These are phyloP conservation scores for Trametes cubensis DNA, from an alignment of 768 basidiomycete genomes.

Conservation along the genomic window DNA sequence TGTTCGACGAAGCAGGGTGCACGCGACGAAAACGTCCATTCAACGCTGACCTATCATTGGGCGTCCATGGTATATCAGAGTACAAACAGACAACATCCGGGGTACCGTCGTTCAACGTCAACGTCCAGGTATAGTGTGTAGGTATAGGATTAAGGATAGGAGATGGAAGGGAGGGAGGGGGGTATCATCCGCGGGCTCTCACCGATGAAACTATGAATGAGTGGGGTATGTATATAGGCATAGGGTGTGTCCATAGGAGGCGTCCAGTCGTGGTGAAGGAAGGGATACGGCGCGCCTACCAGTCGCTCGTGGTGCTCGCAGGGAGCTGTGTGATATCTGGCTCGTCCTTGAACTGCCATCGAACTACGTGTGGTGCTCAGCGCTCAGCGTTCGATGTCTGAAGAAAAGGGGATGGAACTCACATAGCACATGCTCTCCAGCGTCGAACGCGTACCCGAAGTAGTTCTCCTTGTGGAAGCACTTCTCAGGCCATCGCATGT, in stretches of 20 bases:
- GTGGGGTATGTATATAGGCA: not conserved
- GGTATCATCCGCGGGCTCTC: constrained; percentile 3
- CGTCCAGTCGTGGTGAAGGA: too few species aligned
- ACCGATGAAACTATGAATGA: not conserved
- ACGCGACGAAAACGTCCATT: too few species aligned
- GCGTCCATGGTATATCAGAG: constrained; percentile 2
- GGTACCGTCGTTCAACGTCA: not conserved
- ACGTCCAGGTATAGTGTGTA: not conserved
- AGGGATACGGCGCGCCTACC: not conserved
- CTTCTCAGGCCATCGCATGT: constrained; percentile 38
- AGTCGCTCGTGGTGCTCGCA: constrained; percentile 20
- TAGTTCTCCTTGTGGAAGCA: constrained; percentile 32
- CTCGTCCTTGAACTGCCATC: constrained; percentile 28
- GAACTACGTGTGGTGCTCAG: constrained; percentile 9
- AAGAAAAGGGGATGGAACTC: constrained; percentile 20
- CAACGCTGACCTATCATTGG: not conserved
- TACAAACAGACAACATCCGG: constrained; percentile 15
- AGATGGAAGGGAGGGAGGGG: not conserved
- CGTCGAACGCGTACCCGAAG: constrained; percentile 42
- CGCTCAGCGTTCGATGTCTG: too few species aligned
- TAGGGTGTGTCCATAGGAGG: not conserved
- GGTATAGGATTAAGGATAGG: constrained; percentile 12
- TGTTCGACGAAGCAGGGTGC: too few species aligned
- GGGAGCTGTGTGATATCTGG: constrained; percentile 27
- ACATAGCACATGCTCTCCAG: constrained; percentile 41